Percentiles rank a stretch among this genome's conserved stretches.
These are phyloP conservation scores for Buxus sempervirens DNA, from an alignment of 164 flowering plant genomes.

Conservation along the genomic window DNA sequence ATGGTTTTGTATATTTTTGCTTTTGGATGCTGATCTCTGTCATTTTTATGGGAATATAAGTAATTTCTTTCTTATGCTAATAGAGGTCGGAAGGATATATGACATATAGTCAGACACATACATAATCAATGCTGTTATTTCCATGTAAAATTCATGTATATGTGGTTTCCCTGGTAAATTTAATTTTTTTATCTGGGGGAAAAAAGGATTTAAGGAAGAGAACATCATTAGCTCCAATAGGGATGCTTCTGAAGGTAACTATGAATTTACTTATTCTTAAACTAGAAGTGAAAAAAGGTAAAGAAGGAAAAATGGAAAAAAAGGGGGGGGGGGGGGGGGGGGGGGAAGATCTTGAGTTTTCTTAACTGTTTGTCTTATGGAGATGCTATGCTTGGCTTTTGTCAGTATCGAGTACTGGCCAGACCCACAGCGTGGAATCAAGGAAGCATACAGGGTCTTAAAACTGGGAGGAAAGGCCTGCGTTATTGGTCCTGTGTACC, in stretches of 20 bases:
- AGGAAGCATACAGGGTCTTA: constrained; percentile 92
- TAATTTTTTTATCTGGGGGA: no score
- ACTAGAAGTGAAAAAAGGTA: no score
- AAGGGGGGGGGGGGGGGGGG: no score
- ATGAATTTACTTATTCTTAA: no score
- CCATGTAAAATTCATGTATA: neutral
- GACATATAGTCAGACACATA: neutral
- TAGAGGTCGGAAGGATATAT: neutral
- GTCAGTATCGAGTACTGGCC: constrained; percentile 98
- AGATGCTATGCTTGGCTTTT: constrained; percentile 10
- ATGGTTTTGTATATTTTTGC: neutral
- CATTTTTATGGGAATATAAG: no score
- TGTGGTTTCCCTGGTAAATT: no score
- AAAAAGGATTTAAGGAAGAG: no score
- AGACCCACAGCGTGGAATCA: constrained; percentile 94
- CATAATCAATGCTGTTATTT: neutral
- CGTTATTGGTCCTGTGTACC: constrained; percentile 90
- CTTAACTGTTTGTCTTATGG: neutral
- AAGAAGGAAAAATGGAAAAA: no score
- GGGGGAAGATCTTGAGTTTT: neutral
- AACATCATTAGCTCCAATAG: no score
- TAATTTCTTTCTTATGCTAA: neutral
- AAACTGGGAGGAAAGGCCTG: constrained; percentile 91
- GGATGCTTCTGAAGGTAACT: neutral
- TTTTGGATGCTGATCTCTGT: neutral